A percentile compares a stretch with the other conserved stretches of the same genome.
phyloP scores from a whole-genome alignment of 2,329 filamentous ascomycete genomes.

The Monilinia laxa region DNA sequence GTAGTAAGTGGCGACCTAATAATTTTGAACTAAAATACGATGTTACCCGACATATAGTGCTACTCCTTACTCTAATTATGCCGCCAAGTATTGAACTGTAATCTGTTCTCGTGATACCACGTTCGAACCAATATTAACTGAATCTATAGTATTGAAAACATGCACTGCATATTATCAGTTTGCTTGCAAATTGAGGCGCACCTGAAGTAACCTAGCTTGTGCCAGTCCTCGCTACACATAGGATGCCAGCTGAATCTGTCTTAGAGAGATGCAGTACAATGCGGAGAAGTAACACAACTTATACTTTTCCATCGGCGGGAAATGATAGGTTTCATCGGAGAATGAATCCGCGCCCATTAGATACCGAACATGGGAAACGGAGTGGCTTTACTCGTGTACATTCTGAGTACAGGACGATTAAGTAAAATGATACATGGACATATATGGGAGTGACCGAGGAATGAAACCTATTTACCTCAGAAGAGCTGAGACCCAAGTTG shows the following conservation, averaged over 20 bases:
- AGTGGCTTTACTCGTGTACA: background rate
- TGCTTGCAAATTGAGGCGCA: background rate
- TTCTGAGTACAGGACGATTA: background rate
- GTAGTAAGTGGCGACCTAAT: background rate
- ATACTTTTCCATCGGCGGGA: background rate
- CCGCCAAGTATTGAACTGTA: background rate
- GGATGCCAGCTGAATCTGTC: slow-evolving; percentile 6
- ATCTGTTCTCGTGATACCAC: background rate
- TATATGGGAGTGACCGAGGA: background rate
- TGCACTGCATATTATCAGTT: background rate
- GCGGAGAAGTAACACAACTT: background rate
- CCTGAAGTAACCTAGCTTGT: slow-evolving; percentile 2
- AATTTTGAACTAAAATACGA: background rate
- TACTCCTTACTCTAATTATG: background rate
- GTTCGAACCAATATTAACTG: background rate
- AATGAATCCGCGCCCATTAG: background rate
- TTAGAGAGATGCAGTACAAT: background rate
- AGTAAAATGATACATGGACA: background rate
- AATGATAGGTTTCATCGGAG: background rate
- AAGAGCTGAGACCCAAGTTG: background rate
- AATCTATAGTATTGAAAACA: background rate
- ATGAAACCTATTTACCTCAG: background rate
- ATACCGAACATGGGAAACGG: background rate
- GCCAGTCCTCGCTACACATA: background rate
- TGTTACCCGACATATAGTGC: background rate